phyloP scores from a whole-genome alignment of 1,139 yeast genomes.

The Geotrichum candidum region DNA sequence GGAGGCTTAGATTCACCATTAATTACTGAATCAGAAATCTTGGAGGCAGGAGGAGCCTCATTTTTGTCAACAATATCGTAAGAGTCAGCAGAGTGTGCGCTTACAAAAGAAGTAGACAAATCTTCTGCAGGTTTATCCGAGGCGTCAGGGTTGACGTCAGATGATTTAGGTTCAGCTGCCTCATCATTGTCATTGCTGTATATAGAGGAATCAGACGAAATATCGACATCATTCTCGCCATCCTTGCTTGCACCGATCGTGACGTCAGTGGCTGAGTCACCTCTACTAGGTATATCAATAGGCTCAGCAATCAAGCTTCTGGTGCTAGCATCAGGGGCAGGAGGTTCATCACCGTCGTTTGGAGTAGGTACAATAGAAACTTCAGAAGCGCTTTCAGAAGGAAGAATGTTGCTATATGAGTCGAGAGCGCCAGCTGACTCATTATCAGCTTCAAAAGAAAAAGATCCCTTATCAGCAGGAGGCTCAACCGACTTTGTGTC shows the following conservation, averaged over 20 bases:
- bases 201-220: constrained; percentile 20
- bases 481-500: background rate
- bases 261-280: background rate
- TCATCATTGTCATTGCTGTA: constrained; percentile 1
- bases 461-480: background rate
- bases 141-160: background rate
- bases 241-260: background rate
- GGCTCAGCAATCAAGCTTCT: background rate
- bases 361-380: background rate
- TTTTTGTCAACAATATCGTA: constrained; percentile 7
- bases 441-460: background rate
- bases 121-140: background rate
- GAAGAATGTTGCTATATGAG: background rate
- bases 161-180: background rate
- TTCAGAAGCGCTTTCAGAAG: background rate
- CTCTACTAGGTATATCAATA: background rate
- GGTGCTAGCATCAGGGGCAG: background rate
- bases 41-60: background rate
- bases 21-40: background rate
- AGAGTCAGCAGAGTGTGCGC: constrained; percentile 5
- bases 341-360: background rate
- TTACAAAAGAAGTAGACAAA: background rate
- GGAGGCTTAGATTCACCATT: background rate
- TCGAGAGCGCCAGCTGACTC: background rate
- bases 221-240: background rate